Conservation (phyloP, 2,329 filamentous ascomycete genomes). For the Phaeosphaeria sp. region DNA sequence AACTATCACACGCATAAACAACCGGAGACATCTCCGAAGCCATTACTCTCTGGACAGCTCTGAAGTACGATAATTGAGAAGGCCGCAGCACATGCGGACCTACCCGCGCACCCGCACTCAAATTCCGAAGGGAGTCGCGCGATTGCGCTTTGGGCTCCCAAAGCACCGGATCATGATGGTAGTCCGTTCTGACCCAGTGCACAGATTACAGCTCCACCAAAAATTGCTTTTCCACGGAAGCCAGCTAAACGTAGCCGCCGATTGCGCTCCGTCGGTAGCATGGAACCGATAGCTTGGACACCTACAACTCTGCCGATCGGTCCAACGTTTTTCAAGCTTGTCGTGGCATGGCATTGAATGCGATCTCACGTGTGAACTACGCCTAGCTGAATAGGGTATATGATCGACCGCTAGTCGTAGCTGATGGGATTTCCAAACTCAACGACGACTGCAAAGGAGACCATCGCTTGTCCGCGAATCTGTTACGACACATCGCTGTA, state of each 20-base stretch:
- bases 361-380: background rate
- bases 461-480: background rate
- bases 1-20: background rate
- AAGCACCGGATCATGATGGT: background rate
- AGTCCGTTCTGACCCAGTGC: background rate
- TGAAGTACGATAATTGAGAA: background rate
- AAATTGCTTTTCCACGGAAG: background rate
- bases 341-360: slow-evolving; percentile 1
- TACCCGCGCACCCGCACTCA: background rate
- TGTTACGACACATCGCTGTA: background rate
- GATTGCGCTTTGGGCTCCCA: background rate
- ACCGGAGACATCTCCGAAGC: background rate
- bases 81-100: background rate
- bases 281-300: slow-evolving; percentile 4
- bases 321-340: slow-evolving; percentile 3
- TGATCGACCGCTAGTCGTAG: background rate
- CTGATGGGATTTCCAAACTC: background rate
- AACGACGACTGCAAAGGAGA: background rate
- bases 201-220: slow-evolving; percentile 1
- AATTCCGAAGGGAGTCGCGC: background rate
- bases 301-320: slow-evolving; percentile 1
- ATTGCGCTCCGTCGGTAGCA: slow-evolving; percentile 2
- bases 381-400: background rate
- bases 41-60: background rate
- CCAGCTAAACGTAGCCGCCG: background rate